Evolutionary conservation across 345 rosid genomes (phyloP), one percentile per base, ranked within the genome.

Genomic region (Psidium guajava): DNA sequence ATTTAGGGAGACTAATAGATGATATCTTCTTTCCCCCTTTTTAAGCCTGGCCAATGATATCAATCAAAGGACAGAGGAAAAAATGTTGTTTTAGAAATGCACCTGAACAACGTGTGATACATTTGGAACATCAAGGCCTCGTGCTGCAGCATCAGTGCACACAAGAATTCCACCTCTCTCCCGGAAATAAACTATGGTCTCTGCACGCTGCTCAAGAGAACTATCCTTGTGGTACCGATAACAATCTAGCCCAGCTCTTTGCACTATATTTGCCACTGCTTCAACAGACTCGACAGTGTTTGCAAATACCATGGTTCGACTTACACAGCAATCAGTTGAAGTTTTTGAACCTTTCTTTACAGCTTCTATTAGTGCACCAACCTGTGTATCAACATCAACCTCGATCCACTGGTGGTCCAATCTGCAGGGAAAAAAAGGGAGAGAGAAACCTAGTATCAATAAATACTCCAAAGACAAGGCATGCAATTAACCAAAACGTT

Each of bases 121-220:
- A 84, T 96, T 93, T 84, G 98, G 98, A 88, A 97, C 93, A 87
- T 97, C 99, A 87, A 87, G 92, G 85, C 99, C 99, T 82, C 99
- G 98, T 24, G 99, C 96, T 84, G 98, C 99, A 16, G 99, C 99
- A 92, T 96, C 99, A 61, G 99, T 97, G 88, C 99, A 96, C 15
- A 97, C 96, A 85, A 85, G 91, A 84, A 95, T 89, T 86, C 98
- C 98, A 49, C 98, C 98, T 36, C 91, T 92, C 87, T 94, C 96
- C 89, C 88, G 92, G 87, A 97, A 97, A 86, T 88, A 91, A 61
- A 87, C 89, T 87, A 97, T 88, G 52, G 92, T 90, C 83, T 92
- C 86, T 75, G 97, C 91, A 87, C 98, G 96, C 50, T 95, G 96
- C 54, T 96, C 98, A 28, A 96, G 91, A n/a, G 95, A 93, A 82